Conservation (phyloP, 768 basidiomycete species). For the Tricholomella constricta region DNA sequence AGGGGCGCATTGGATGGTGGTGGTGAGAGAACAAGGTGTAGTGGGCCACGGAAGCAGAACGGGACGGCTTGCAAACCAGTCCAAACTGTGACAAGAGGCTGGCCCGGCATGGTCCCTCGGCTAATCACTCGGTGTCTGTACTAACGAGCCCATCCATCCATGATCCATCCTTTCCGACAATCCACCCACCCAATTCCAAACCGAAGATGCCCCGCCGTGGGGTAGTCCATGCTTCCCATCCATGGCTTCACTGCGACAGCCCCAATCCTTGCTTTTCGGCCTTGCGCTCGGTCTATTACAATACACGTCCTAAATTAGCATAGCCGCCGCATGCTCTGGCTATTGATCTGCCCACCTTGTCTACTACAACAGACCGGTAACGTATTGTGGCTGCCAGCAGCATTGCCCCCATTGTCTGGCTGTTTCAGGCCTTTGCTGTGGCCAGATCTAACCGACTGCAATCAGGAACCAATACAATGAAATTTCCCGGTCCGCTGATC, state of each 20-base stretch:
- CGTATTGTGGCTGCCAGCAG: no score
- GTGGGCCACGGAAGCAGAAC: constrained; percentile 31
- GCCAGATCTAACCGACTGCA: constrained; percentile 5
- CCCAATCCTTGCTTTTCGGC: neutral
- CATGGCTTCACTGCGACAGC: neutral
- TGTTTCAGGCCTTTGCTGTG: neutral
- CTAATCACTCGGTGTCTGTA: constrained; percentile 15
- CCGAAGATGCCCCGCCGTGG: constrained; percentile 19
- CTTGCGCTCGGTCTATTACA: neutral
- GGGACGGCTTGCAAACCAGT: constrained; percentile 18
- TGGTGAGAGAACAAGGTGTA: constrained; percentile 47
- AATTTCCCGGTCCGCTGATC: constrained; percentile 10
- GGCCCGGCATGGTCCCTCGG: constrained; percentile 17
- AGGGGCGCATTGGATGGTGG: constrained; percentile 32
- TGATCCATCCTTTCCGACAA: constrained; percentile 7
- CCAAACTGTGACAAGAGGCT: constrained; percentile 14
- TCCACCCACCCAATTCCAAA: no score
- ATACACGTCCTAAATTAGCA: neutral
- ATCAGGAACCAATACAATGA: constrained; percentile 12
- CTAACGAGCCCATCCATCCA: neutral
- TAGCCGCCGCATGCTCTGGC: neutral
- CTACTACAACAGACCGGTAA: no score
- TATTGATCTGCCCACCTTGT: neutral
- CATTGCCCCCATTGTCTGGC: neutral
- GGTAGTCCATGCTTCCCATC: neutral